These are phyloP conservation scores for Mycena sp. DNA, from an alignment of 1,284 basidiomycete genomes.

Conservation along the genomic window DNA sequence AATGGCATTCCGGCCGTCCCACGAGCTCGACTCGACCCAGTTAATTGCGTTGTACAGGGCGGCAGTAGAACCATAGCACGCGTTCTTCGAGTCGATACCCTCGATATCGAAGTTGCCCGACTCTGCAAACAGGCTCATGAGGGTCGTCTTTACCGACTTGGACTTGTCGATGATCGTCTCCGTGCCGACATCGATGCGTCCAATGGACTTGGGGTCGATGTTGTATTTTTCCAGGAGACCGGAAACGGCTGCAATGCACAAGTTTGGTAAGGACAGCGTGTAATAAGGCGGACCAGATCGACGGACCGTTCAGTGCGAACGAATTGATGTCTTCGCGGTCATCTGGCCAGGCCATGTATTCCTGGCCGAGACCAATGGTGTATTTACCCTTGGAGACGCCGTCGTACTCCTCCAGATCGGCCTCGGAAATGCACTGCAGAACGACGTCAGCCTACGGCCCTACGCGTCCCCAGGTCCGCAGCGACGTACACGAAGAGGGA, in stretches of 20 bases:
- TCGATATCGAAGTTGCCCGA: constrained; percentile 98
- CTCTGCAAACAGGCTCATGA: constrained; percentile 97
- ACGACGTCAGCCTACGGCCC: constrained; percentile 26
- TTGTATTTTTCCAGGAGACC: constrained; percentile 94
- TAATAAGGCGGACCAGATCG: neutral
- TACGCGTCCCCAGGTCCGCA: constrained; percentile 13
- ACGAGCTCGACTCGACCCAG: constrained; percentile 97
- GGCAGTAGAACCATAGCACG: constrained; percentile 98
- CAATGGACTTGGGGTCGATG: constrained; percentile 96
- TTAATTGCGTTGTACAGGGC: constrained; percentile 98
- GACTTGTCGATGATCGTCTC: constrained; percentile 99
- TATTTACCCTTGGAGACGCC: constrained; percentile 97
- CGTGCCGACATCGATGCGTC: constrained; percentile 97
- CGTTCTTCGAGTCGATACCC: constrained; percentile 99
- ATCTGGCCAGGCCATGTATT: constrained; percentile 98
- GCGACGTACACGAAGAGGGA: constrained; percentile 80
- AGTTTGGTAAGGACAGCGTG: constrained; percentile 14
- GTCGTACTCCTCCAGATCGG: constrained; percentile 95
- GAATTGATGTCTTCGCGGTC: constrained; percentile 99
- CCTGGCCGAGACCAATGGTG: constrained; percentile 98
- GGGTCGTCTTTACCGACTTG: constrained; percentile 97
- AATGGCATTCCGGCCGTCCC: constrained; percentile 98
- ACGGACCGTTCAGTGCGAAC: constrained; percentile 91
- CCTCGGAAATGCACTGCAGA: constrained; percentile 90
- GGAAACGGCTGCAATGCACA: constrained; percentile 73